Conservation (phyloP, 345 rosid genomes). For the Linum usitatissimum region DNA sequence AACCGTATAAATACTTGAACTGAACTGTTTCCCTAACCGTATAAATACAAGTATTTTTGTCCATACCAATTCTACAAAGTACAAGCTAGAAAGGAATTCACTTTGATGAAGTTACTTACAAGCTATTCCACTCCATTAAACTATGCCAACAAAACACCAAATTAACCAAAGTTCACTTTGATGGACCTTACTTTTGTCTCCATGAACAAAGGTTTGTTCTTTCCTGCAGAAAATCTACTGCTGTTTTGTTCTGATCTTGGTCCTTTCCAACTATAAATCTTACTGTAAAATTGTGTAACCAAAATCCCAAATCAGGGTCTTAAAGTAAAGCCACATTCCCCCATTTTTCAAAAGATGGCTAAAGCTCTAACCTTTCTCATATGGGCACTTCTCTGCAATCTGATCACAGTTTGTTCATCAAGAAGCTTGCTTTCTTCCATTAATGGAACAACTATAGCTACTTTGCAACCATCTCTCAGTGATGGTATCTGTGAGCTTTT, state of each 20-base stretch:
- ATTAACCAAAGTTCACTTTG: background rate
- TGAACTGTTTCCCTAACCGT: too few relatives aligned
- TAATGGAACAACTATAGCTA: too few relatives aligned
- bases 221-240: background rate
- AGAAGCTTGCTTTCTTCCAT: background rate
- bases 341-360: background rate
- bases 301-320: background rate
- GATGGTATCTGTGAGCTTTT: conserved; percentile 28
- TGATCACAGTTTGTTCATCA: background rate
- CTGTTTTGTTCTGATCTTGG: background rate
- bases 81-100: background rate
- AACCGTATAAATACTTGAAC: too few relatives aligned
- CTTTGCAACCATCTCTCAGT: background rate
- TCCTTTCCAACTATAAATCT: background rate
- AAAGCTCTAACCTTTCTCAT: background rate
- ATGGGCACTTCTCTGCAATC: background rate
- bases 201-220: background rate
- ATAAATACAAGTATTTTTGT: background rate
- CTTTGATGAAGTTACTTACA: background rate
- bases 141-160: background rate
- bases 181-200: background rate
- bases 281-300: background rate
- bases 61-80: background rate
- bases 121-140: background rate
- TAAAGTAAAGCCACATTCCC: background rate